Conservation (phyloP, 2,329 filamentous ascomycete species). For the Aureobasidium namibiae region DNA sequence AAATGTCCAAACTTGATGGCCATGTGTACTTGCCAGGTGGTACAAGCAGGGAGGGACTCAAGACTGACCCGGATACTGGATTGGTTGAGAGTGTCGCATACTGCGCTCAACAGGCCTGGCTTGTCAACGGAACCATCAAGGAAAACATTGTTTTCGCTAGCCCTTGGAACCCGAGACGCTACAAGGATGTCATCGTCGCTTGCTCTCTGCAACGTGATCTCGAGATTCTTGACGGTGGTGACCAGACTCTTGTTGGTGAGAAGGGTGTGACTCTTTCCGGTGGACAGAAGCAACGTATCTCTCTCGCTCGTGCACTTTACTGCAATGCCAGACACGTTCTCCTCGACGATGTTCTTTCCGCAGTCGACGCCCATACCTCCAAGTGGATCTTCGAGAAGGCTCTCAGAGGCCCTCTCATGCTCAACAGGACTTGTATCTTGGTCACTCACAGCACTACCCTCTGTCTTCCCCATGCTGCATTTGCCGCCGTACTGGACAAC, state of each 20-base stretch:
- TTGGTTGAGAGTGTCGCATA: slow-evolving; percentile 91
- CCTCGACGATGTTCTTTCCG: slow-evolving; percentile 90
- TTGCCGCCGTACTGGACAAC: slow-evolving; percentile 80
- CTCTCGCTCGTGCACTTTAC: slow-evolving; percentile 92
- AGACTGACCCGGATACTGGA: slow-evolving; percentile 70
- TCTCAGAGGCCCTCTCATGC: slow-evolving; percentile 82
- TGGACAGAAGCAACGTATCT: slow-evolving; percentile 95
- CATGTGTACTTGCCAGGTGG: slow-evolving; percentile 79
- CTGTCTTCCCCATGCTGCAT: slow-evolving; percentile 70
- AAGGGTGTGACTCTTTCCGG: slow-evolving; percentile 96
- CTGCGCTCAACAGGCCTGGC: slow-evolving; percentile 93
- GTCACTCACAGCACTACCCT: slow-evolving; percentile 94
- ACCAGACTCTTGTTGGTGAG: slow-evolving; percentile 89
- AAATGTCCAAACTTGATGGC: slow-evolving; percentile 83
- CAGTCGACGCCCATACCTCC: slow-evolving; percentile 93
- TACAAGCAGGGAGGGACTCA: slow-evolving; percentile 75
- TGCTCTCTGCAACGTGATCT: slow-evolving; percentile 88
- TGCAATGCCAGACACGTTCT: slow-evolving; percentile 86
- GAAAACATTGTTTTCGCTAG: slow-evolving; percentile 92
- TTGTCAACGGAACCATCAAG: slow-evolving; percentile 90
- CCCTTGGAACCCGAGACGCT: slow-evolving; percentile 67
- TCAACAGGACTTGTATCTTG: slow-evolving; percentile 79
- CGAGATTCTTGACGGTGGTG: slow-evolving; percentile 83
- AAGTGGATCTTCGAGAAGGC: slow-evolving; percentile 98
- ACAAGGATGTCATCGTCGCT: slow-evolving; percentile 78